These are phyloP conservation scores for Mariannaea elegans DNA, from an alignment of 2,329 filamentous ascomycete genomes.

Conservation along the genomic window DNA sequence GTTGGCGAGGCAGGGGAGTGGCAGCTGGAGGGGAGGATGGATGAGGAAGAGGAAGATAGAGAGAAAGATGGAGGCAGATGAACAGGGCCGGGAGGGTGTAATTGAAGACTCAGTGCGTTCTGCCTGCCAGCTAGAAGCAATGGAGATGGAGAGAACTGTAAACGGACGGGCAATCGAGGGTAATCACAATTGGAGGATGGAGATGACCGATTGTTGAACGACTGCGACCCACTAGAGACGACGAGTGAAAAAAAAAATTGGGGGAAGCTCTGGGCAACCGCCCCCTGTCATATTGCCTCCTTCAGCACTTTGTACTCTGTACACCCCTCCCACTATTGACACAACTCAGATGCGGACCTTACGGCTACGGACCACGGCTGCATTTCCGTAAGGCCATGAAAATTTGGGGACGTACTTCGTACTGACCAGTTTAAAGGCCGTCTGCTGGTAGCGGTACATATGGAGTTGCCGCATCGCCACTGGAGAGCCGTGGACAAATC, in stretches of 20 bases:
- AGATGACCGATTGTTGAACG: constrained; percentile 48
- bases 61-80: constrained; percentile 37
- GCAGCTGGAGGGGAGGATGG: constrained; percentile 36
- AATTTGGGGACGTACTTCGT: not conserved
- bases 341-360: constrained; percentile 9
- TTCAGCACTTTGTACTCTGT: not conserved
- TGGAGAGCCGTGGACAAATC: constrained; percentile 11
- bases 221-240: constrained; percentile 44
- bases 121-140: constrained; percentile 41
- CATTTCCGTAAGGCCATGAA: not conserved
- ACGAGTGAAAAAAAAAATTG: constrained; percentile 45
- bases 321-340: constrained; percentile 17
- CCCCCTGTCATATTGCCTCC: constrained; percentile 32
- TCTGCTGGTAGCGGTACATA: constrained; percentile 32
- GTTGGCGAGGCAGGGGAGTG: constrained; percentile 33
- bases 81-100: constrained; percentile 34
- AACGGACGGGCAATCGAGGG: constrained; percentile 24
- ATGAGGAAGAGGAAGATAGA: constrained; percentile 23
- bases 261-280: constrained; percentile 41
- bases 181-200: constrained; percentile 42
- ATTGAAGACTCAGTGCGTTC: constrained; percentile 39
- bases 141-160: constrained; percentile 31
- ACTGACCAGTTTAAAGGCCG: constrained; percentile 23
- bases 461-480: constrained; percentile 11
- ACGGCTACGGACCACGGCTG: constrained; percentile 12